These are phyloP conservation scores for Saturnispora galanensis DNA, from an alignment of 805 yeast species.

Conservation along the genomic window DNA sequence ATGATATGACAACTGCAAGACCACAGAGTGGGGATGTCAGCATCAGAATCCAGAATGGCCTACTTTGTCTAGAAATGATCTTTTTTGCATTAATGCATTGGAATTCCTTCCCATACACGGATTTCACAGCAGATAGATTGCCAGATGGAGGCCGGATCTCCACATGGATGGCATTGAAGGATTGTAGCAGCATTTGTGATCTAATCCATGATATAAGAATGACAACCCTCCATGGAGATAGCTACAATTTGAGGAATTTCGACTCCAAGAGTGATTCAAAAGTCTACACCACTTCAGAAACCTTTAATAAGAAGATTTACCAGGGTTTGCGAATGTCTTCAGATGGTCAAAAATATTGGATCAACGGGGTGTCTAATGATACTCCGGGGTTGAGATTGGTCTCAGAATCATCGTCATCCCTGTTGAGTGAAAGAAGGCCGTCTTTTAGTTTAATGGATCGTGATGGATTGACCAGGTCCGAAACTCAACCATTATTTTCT, in stretches of 20 bases:
- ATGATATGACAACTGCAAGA: constrained; percentile 25
- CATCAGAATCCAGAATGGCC: constrained; percentile 63
- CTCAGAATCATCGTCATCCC: no score
- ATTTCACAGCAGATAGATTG: constrained; percentile 49
- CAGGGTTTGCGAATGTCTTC: constrained; percentile 76
- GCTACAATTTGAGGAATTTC: constrained; percentile 72
- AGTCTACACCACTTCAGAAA: constrained; percentile 25
- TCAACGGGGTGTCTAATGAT: constrained; percentile 22
- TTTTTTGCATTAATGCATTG: constrained; percentile 86
- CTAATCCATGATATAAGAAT: constrained; percentile 65
- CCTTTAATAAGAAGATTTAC: constrained; percentile 55
- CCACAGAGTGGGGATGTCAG: constrained; percentile 19
- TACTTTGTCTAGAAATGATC: constrained; percentile 74
- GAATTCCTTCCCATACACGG: constrained; percentile 70
- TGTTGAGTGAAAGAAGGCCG: constrained; percentile 3
- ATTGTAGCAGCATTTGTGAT: constrained; percentile 71
- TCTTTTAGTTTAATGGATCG: constrained; percentile 7
- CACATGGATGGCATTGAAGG: constrained; percentile 56
- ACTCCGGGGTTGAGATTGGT: no score
- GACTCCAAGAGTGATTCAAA: constrained; percentile 51
- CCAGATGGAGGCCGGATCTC: constrained; percentile 65
- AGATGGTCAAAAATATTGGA: constrained; percentile 83
- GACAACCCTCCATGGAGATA: constrained; percentile 56
- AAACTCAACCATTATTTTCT: no score
- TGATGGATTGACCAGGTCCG: no score